Evolutionary conservation across 1,139 yeast species (phyloP), one percentile per base, ranked within the genome.

Genomic region (Protomyces pachydermus): DNA sequence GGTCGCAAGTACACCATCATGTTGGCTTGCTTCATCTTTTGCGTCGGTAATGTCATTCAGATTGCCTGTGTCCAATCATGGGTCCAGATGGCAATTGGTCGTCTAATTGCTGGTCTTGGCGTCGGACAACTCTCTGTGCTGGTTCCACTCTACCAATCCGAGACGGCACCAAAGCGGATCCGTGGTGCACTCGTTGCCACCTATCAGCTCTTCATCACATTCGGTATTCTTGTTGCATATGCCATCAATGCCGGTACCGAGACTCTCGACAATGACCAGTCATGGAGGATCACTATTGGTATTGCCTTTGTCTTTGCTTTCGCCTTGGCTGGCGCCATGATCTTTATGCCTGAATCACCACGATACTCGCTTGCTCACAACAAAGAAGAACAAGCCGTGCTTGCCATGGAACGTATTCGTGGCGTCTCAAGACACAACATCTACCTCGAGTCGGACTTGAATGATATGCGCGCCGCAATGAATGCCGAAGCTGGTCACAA

Each of bases 291-390:
- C 68, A 88, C 90, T 66, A 76, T 81, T 68, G 83, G 79, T 39
- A 70, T 81, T 61, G 75, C 79, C 67, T 79, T 81, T 71, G 74
- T 76, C 56, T 80, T 81, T 80, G 80, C 81, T 18, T 64, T 76
- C 67, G 69, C 79, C 18, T 71, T 76, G 42, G 70, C 78, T 60
- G 69, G 74, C 57, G 93, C 88, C 73, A 82, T 87, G 83, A 70
- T 80, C 58, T 78, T 85, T 71, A 82, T 86, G 75, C 95, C 95
- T 66, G 95, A 88, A 76, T 84, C 93, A 51, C 91, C 95, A 70
- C 82, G 95, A 77, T 88, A 77, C 76, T 80, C 81, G 74, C 81
- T 86, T 67, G 82, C 84, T 68, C 77, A 74, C 60, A 83, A 80
- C 67, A 76, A 77, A 66, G 75, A 82, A 61, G 87, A 80, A 28